Percentiles rank a stretch among this genome's conserved stretches.
These are phyloP conservation scores for Vicia faba DNA, from an alignment of 306 rosid genomes.

Conservation along the genomic window DNA sequence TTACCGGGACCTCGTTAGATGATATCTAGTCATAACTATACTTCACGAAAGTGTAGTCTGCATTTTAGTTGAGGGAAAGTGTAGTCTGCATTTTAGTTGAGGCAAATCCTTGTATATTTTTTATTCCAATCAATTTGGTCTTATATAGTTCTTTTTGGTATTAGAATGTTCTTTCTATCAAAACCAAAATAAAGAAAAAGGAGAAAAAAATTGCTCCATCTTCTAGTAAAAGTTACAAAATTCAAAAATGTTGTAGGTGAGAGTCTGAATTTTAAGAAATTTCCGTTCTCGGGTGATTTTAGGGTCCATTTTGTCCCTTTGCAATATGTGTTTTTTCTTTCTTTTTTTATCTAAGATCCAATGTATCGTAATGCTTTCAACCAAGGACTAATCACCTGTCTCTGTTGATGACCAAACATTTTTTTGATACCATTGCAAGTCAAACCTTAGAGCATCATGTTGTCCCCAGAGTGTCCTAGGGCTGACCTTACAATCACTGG, in stretches of 20 bases:
- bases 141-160: not conserved
- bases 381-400: too few relatives aligned
- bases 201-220: not conserved
- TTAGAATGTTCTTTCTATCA: not conserved
- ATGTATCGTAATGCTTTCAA: too few relatives aligned
- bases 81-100: too few relatives aligned
- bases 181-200: slow-evolving; percentile 19
- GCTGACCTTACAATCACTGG: too few relatives aligned
- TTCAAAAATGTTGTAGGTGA: not conserved
- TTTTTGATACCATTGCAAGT: too few relatives aligned
- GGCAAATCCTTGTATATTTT: slow-evolving; percentile 18
- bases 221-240: not conserved
- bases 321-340: not conserved
- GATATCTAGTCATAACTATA: not conserved
- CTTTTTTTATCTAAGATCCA: too few relatives aligned
- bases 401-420: too few relatives aligned
- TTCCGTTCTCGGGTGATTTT: slow-evolving; percentile 10
- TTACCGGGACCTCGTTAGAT: not conserved
- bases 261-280: slow-evolving; percentile 11
- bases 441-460: too few relatives aligned
- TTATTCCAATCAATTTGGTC: slow-evolving; percentile 12
- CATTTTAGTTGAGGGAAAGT: not conserved
- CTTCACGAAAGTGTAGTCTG: not conserved
- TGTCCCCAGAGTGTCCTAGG: too few relatives aligned
- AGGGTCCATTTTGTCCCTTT: slow-evolving; percentile 1